phyloP scores from a whole-genome alignment of 139 green algal species.

The Coccomyxa sp. region DNA sequence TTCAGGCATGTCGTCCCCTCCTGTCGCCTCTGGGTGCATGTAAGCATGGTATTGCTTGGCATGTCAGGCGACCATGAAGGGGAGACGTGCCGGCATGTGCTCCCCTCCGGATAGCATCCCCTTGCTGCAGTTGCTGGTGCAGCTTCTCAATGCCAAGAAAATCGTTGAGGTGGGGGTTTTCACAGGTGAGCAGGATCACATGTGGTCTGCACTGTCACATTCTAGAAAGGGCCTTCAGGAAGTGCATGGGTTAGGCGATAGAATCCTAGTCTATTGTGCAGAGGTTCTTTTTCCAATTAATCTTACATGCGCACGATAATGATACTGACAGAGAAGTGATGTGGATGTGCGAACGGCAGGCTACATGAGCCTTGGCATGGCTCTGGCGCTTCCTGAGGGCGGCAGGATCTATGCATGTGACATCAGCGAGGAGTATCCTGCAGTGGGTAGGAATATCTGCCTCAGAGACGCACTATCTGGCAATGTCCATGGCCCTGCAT shows the following conservation, averaged over 20 bases:
- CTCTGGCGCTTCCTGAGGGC: neutral
- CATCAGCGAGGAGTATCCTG: neutral
- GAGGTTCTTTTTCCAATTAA: neutral
- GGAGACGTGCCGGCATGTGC: neutral
- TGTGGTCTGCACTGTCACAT: neutral
- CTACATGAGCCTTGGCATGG: constrained; percentile 4
- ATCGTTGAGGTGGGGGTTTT: constrained; percentile 7
- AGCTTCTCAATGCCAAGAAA: neutral
- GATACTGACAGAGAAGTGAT: neutral
- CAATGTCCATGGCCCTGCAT: neutral
- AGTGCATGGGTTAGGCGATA: neutral
- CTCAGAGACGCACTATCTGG: neutral
- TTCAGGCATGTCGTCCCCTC: neutral
- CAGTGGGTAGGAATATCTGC: neutral
- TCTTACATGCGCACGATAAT: neutral
- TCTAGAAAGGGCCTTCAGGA: neutral
- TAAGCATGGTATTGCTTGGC: neutral
- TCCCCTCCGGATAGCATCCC: constrained; percentile 7
- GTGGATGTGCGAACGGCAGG: neutral
- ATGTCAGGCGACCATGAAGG: constrained; percentile 1
- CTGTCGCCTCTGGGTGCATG: neutral
- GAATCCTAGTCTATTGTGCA: neutral
- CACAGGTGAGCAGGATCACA: neutral
- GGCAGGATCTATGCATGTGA: constrained; percentile 2
- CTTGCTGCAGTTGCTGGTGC: constrained; percentile 5